These are phyloP conservation scores for Lithocarpus polystachyus DNA, from an alignment of 306 rosid species.

Conservation along the genomic window DNA sequence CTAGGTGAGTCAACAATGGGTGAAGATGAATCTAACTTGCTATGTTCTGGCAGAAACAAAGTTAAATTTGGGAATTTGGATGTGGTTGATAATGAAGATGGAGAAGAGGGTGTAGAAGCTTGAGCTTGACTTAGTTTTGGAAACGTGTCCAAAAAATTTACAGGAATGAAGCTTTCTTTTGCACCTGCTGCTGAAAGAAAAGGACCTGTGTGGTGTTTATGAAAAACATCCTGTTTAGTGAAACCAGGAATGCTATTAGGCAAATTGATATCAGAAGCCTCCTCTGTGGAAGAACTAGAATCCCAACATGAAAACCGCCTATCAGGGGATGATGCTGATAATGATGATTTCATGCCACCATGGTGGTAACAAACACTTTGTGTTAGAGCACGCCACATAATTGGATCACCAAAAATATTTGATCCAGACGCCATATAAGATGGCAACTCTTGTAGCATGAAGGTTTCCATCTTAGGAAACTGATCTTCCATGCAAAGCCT, in stretches of 20 bases:
- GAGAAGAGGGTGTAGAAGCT: conserved; percentile 32
- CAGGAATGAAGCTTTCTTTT: conserved; percentile 41
- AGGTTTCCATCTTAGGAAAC: conserved; percentile 58
- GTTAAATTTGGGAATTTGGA: conserved; percentile 55
- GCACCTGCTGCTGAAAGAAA: conserved; percentile 12
- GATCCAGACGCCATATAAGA: conserved; percentile 51
- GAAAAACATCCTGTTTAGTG: conserved; percentile 24
- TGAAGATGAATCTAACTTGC: conserved; percentile 29
- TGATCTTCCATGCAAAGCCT: conserved; percentile 46
- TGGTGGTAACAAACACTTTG: conserved; percentile 27
- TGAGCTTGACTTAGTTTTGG: conserved; percentile 36
- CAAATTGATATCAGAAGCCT: conserved; percentile 29
- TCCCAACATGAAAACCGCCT: conserved; percentile 26
- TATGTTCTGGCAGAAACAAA: conserved; percentile 56
- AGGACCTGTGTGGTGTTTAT: conserved; percentile 20
- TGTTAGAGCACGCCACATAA: conserved; percentile 34
- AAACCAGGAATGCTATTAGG: conserved; percentile 23
- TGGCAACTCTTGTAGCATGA: conserved; percentile 44
- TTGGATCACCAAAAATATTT: conserved; percentile 45
- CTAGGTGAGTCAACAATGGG: conserved; percentile 2
- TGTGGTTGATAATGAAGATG: conserved; percentile 33
- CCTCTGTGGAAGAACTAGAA: conserved; percentile 41
- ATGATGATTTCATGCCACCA: conserved; percentile 35
- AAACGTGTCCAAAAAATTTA: conserved; percentile 66
- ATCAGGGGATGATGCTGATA: conserved; percentile 30